Evolutionary conservation across 257 asterid species (phyloP).

Genomic region (Thymus quinquecostatus): DNA sequence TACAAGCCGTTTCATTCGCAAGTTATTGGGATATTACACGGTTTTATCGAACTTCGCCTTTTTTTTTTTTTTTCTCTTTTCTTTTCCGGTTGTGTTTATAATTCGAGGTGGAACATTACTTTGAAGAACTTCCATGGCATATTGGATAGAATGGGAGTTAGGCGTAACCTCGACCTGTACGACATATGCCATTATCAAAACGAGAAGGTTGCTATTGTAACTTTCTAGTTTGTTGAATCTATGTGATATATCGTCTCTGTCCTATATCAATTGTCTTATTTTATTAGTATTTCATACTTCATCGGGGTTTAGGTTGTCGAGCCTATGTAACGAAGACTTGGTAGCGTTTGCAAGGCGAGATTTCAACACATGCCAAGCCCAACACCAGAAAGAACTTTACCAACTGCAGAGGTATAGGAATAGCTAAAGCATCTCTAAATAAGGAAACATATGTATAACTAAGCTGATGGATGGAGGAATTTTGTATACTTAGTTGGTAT

Average conservation of each 20-base stretch:
- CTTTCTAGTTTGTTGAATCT: neutral
- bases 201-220: too few relatives aligned
- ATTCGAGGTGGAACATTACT: slow-evolving; percentile 39
- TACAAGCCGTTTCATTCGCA: neutral
- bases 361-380: slow-evolving; percentile 48
- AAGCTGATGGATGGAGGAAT: neutral
- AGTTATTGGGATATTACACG: too few relatives aligned
- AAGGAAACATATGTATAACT: neutral
- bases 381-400: slow-evolving; percentile 43
- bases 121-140: slow-evolving; percentile 38
- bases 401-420: slow-evolving; percentile 41
- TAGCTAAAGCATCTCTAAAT: slow-evolving; percentile 3
- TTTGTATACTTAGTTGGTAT: slow-evolving; percentile 41
- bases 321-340: slow-evolving; percentile 30
- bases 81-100: too few relatives aligned
- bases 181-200: slow-evolving; percentile 10
- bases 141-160: slow-evolving; percentile 21
- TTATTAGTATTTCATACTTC: too few relatives aligned
- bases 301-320: slow-evolving; percentile 38
- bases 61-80: too few relatives aligned
- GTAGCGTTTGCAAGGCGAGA: slow-evolving; percentile 33
- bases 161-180: slow-evolving; percentile 29
- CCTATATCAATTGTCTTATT: too few relatives aligned
- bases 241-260: neutral
- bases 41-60: neutral